Conservation (phyloP, 345 rosid genomes). For the Eutrema heterophyllum region DNA sequence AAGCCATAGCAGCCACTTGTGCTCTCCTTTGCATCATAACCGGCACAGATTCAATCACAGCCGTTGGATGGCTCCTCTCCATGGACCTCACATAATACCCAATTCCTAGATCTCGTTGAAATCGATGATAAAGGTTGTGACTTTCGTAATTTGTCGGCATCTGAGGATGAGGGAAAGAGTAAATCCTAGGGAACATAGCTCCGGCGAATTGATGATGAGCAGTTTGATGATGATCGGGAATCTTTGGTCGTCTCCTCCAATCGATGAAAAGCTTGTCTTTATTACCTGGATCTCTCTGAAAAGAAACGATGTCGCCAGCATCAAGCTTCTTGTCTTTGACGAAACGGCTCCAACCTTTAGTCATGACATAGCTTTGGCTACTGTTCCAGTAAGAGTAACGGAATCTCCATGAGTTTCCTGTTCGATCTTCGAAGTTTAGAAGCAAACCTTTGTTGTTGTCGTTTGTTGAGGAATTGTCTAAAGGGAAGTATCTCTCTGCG, state of each 20-base stretch:
- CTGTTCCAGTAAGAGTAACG: constrained; percentile 94
- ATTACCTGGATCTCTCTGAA: constrained; percentile 60
- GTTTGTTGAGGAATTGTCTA: constrained; percentile 37
- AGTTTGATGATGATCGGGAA: constrained; percentile 39
- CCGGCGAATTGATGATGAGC: constrained; percentile 34
- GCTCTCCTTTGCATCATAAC: constrained; percentile 25
- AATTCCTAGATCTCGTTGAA: constrained; percentile 34
- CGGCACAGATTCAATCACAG: constrained; percentile 34
- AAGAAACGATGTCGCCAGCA: constrained; percentile 87
- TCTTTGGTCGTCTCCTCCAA: constrained; percentile 72
- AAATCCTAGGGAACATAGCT: constrained; percentile 53
- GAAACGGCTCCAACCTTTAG: constrained; percentile 97
- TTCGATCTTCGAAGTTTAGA: constrained; percentile 76
- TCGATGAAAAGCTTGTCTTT: constrained; percentile 66
- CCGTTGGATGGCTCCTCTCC: constrained; percentile 29
- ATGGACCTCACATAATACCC: constrained; percentile 28
- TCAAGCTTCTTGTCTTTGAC: constrained; percentile 95
- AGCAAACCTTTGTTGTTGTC: constrained; percentile 66
- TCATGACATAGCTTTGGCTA: constrained; percentile 97
- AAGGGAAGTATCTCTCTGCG: constrained; percentile 75
- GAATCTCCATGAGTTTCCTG: constrained; percentile 78
- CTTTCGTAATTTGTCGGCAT: constrained; percentile 13
- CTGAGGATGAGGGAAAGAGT: constrained; percentile 43
- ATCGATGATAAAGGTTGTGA: constrained; percentile 24
- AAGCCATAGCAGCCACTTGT: constrained; percentile 17